Evolutionary conservation across 331 rosid species (phyloP).

Genomic region (Cydonia oblonga): DNA sequence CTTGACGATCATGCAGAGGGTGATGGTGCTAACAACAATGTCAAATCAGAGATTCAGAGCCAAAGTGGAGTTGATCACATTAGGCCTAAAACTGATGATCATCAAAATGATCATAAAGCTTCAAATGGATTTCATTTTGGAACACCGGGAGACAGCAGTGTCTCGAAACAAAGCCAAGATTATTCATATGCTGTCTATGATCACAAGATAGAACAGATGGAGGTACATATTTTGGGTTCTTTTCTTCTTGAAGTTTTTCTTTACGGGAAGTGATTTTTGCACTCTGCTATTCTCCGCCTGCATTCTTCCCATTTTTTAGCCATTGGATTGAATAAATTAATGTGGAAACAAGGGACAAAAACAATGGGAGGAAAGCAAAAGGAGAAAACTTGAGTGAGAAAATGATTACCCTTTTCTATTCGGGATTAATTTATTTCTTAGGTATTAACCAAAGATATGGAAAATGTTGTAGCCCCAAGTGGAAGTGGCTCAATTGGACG

Average conservation of each 20-base stretch:
- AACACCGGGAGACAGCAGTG: constrained; percentile 21
- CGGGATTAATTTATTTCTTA: background rate
- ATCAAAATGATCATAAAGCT: constrained; percentile 9
- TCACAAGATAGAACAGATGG: constrained; percentile 70
- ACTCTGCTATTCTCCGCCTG: background rate
- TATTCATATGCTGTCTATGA: background rate
- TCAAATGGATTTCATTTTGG: constrained; percentile 35
- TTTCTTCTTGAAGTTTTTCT: background rate
- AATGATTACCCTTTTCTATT: background rate
- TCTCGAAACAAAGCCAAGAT: constrained; percentile 36
- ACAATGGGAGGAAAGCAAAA: background rate
- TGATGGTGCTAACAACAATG: constrained; percentile 24
- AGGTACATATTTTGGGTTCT: constrained; percentile 31
- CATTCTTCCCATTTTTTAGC: background rate
- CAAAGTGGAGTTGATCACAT: constrained; percentile 3
- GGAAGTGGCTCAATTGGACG: constrained; percentile 78
- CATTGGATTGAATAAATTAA: background rate
- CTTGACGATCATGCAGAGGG: constrained; percentile 39
- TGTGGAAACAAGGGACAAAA: background rate
- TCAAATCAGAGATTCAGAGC: constrained; percentile 16
- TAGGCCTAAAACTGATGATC: constrained; percentile 24
- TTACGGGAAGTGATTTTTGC: background rate
- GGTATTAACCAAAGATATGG: background rate
- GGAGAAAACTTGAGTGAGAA: background rate
- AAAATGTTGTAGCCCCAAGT: constrained; percentile 59